Percentiles rank a stretch among this genome's conserved stretches.
These are phyloP conservation scores for Coffea eugenioides DNA, from an alignment of 257 asterid genomes.

Conservation along the genomic window DNA sequence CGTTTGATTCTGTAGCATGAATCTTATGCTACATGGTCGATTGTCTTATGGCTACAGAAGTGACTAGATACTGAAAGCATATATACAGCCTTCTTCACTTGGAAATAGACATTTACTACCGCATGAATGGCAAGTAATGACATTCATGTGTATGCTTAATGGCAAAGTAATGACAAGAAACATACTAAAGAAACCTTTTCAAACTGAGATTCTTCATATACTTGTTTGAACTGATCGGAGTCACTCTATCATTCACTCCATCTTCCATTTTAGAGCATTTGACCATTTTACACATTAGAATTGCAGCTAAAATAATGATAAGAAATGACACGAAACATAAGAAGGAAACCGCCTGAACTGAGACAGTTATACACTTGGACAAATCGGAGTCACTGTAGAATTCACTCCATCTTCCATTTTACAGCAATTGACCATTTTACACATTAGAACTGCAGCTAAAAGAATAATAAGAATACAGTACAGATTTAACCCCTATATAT, in stretches of 20 bases:
- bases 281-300: too few relatives aligned
- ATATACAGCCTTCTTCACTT: background rate
- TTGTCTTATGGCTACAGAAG: too few relatives aligned
- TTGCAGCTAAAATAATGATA: too few relatives aligned
- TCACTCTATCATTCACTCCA: too few relatives aligned
- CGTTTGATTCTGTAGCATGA: too few relatives aligned
- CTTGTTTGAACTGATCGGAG: too few relatives aligned
- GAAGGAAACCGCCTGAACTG: background rate
- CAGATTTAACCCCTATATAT: constrained; percentile 50
- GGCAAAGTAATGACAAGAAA: background rate
- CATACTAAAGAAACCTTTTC: too few relatives aligned
- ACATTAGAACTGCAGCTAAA: background rate
- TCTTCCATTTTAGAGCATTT: too few relatives aligned
- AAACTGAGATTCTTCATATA: too few relatives aligned
- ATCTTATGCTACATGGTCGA: too few relatives aligned
- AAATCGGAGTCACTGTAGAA: background rate
- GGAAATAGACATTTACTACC: background rate
- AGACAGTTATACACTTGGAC: background rate
- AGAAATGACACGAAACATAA: too few relatives aligned
- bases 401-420: background rate
- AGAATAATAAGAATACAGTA: background rate
- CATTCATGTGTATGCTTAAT: background rate
- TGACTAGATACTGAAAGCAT: background rate
- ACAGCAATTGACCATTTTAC: constrained; percentile 1
- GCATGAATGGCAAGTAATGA: background rate